Evolutionary conservation across 495 filamentous ascomycete species (phyloP).

Genomic region (Acidiella bohemica): DNA sequence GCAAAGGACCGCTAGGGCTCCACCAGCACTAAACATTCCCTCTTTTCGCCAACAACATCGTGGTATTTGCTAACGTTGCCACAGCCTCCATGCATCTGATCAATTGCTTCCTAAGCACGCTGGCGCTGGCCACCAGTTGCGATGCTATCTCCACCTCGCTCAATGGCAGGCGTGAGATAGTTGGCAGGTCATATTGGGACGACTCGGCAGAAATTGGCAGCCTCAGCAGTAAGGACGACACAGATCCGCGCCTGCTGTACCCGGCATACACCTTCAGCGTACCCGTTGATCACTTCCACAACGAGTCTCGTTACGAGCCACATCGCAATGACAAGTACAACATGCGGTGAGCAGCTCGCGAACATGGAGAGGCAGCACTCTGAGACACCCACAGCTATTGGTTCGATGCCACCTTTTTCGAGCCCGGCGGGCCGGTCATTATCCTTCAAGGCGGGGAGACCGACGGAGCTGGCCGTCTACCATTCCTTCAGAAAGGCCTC

Average conservation of each 20-base stretch:
- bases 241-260: constrained; percentile 35
- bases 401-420: constrained; percentile 55
- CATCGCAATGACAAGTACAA: constrained; percentile 39
- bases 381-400: no score
- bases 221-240: constrained; percentile 10
- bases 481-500: constrained; percentile 58
- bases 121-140: not conserved
- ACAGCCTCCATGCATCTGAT: no score
- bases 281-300: constrained; percentile 64
- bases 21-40: no score
- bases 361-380: constrained; percentile 42
- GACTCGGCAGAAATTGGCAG: not conserved
- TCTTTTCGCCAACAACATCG: no score
- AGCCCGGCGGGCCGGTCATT: constrained; percentile 57
- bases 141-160: constrained; percentile 3
- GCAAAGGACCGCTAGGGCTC: no score
- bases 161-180: not conserved
- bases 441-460: constrained; percentile 57
- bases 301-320: constrained; percentile 55
- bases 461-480: constrained; percentile 39
- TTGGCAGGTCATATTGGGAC: not conserved
- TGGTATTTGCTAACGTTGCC: no score
- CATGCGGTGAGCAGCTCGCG: constrained; percentile 56
- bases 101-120: no score
- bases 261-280: constrained; percentile 48